phyloP scores from a whole-genome alignment of 2,329 filamentous ascomycete species.

The Exophiala xenobiotica region DNA sequence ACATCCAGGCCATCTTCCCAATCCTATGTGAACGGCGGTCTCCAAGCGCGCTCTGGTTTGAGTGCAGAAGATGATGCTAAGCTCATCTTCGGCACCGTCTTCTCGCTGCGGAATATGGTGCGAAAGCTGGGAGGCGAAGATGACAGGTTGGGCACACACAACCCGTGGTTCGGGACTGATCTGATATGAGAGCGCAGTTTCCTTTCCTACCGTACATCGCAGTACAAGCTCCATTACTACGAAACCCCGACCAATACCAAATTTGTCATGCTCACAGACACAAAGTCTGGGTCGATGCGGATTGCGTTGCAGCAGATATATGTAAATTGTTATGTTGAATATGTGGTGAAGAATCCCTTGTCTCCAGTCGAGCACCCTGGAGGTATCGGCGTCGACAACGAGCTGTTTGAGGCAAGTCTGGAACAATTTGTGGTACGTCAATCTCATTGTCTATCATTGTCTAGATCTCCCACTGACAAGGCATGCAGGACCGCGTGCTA shows the following conservation, averaged over 20 bases:
- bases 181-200: constrained; percentile 59
- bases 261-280: constrained; percentile 95
- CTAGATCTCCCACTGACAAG: constrained; percentile 7
- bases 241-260: constrained; percentile 95
- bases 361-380: constrained; percentile 61
- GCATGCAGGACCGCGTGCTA: constrained; percentile 30
- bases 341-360: constrained; percentile 67
- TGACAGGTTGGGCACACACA: constrained; percentile 57
- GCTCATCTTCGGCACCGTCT: constrained; percentile 94
- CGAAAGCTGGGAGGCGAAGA: constrained; percentile 91
- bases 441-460: neutral
- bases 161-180: no score
- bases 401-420: constrained; percentile 61
- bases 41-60: constrained; percentile 41
- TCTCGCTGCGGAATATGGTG: constrained; percentile 94
- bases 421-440: constrained; percentile 51
- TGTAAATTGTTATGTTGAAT: constrained; percentile 97
- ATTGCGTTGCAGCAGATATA: constrained; percentile 97
- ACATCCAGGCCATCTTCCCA: constrained; percentile 51
- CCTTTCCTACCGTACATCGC: constrained; percentile 84
- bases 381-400: constrained; percentile 63
- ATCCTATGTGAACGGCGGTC: constrained; percentile 46
- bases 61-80: constrained; percentile 82
- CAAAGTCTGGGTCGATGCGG: constrained; percentile 82
- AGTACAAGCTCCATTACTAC: constrained; percentile 99